Base-by-base conservation (phyloP, 2,329 filamentous ascomycete genomes). In the Xylariaceae sp. region DNA sequence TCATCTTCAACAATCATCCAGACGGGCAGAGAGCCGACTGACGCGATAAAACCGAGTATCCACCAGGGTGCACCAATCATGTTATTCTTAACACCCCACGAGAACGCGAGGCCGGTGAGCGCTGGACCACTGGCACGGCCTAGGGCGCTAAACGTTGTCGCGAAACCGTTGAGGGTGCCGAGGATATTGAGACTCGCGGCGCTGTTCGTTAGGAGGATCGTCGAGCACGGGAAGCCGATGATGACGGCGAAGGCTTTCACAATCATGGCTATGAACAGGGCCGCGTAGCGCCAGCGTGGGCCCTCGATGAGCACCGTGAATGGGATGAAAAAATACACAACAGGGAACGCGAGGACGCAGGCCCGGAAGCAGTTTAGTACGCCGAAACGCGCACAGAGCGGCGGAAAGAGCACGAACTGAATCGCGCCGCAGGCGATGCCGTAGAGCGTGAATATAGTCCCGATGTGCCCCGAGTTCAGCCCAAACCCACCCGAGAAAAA, bases 151-250 rank as follows among this genome's bases (percentile, higher is more conserved):
- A 93, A 86, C 53, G 88, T 90, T 0, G 93, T 96, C 0, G 92
- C 93, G 60, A 96, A 87, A 2, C 94, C 95, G 69, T 98, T 98
- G 53, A 98, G 77, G 0, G 93, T 97, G 1, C 92, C 93, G 4
- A 98, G 82, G 8, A 96, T 84, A 39, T 83, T 79, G 14, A 96
- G 77, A 52, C 88, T 92, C 1, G 81, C 76, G 4, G 92, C 92
- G 8, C 88, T 91, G 75, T 97, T 97, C 24, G 93, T 97, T 33
- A 98, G 82, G 44, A 98, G 80, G 65, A 98, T 97, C 5, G 91
- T 96, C 23, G 85, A 88, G 68, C 91, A 95, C 0, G 95, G 94
- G 71, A 97, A 97, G 1, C 89, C 89, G 68, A 97, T 88, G 62
- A 96, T 95, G 57, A 87, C 86, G 34, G 83, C 85, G 52, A 90